Evolutionary conservation across 768 basidiomycete genomes (phyloP).

Genomic region (Suillus plorans): DNA sequence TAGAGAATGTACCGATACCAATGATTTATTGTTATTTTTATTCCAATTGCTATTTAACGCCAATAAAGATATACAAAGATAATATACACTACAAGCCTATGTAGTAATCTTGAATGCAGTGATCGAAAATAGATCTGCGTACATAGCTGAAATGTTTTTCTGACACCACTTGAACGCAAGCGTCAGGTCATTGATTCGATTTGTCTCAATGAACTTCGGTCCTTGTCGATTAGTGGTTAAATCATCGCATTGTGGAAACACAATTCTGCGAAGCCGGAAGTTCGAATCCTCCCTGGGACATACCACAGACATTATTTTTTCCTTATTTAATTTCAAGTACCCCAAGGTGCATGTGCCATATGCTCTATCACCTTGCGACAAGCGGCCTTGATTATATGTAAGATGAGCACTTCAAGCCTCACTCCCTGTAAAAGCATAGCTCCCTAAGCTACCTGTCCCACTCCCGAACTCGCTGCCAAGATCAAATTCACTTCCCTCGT

Average conservation of each 20-base stretch:
- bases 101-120: neutral
- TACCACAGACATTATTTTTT: slow-evolving; percentile 3
- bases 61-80: neutral
- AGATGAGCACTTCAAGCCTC: neutral
- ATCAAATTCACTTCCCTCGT: slow-evolving; percentile 53
- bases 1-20: neutral
- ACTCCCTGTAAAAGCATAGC: slow-evolving; percentile 2
- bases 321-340: neutral
- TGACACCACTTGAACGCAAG: neutral
- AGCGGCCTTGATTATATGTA: neutral
- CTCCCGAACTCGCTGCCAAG: slow-evolving; percentile 47
- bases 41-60: neutral
- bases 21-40: neutral
- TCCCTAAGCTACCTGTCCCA: slow-evolving; percentile 35
- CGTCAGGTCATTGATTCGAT: neutral
- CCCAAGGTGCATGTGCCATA: neutral
- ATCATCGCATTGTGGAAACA: slow-evolving; percentile 7
- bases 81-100: neutral
- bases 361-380: neutral
- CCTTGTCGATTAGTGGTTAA: slow-evolving; percentile 9
- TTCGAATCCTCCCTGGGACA: slow-evolving; percentile 9
- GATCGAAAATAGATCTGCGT: neutral
- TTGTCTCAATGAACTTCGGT: neutral
- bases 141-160: neutral
- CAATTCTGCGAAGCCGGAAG: slow-evolving; percentile 8